Base-by-base conservation (phyloP, 2,329 filamentous ascomycete species). In the Microthyrium microscopicum region DNA sequence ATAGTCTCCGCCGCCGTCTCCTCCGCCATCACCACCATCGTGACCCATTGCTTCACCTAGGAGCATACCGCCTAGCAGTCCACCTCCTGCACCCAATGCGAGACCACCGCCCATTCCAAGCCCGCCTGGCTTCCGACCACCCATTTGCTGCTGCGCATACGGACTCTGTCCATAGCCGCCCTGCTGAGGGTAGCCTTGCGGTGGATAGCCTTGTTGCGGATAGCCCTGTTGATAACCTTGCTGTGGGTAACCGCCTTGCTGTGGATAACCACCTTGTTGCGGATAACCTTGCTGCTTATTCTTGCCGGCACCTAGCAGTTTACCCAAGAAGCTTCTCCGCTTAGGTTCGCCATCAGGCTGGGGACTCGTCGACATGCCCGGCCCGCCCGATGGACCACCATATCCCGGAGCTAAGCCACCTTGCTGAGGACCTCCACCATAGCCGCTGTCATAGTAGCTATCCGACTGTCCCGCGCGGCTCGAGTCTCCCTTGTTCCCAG, bases 41-140 rank as follows among this genome's bases (percentile, higher is more conserved):
- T 55, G 53, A 28, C 46, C 57, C 32, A 85, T 62, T 1, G 75
- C 74, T 47, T 77, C 63, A 2, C 66, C 75, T 20, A 92, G 54
- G 46, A 92, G 40, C 40, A 72, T 68, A 35, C 84, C 84, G 44
- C 83, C 85, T 1, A 93, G 46, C 49, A 93, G 48, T 53, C 84
- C 84, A 41, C 77, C 84, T 43, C 83, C 84, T 4, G 81, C 54
- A 58, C 84, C 84, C 27, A 92, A 59, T 16, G 80, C 80, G 6
- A 76, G 72, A 33, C 75, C 82, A 30, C 80, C 82, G 2, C 66
- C 70, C 39, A 69, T 64, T n/a, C 81, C 80, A 57, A 87, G 61
- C 2, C 66, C 66, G 17, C 57, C 51, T 28, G 42, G 42, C 34
- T 55, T 56, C 45, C 61, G 62, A 39, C 58, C 62, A n/a, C n/a